Evolutionary conservation across 2,329 filamentous ascomycete genomes (phyloP).

Genomic region (Alternaria conjuncta): DNA sequence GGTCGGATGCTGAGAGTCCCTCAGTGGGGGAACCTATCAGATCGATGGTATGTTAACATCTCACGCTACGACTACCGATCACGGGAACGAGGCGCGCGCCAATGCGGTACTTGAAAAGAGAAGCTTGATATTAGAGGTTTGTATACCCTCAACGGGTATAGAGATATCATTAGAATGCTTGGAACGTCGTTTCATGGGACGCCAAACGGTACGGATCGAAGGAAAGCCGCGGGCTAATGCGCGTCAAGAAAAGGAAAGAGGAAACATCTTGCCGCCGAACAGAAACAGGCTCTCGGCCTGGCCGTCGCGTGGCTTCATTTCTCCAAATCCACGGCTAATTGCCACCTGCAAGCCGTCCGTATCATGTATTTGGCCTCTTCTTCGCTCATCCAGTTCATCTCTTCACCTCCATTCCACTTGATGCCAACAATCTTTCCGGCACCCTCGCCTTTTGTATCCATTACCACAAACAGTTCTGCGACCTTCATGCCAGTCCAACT

Average conservation of each 20-base stretch:
- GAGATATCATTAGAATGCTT: neutral
- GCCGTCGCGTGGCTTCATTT: conserved; percentile 57
- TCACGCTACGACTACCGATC: neutral
- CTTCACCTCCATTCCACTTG: conserved; percentile 41
- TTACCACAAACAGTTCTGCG: conserved; percentile 43
- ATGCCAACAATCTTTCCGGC: conserved; percentile 45
- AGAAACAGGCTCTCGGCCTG: neutral
- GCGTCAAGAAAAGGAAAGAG: neutral
- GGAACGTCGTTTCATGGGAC: neutral
- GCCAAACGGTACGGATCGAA: neutral
- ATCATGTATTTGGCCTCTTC: conserved; percentile 41
- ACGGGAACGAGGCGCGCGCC: neutral
- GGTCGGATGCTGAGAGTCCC: neutral
- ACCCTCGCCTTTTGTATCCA: conserved; percentile 44
- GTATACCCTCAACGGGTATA: neutral
- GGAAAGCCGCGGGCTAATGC: neutral
- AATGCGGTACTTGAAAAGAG: neutral
- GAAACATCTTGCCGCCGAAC: neutral
- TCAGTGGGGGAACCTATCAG: neutral
- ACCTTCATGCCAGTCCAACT: conserved; percentile 44
- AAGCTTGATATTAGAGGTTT: neutral
- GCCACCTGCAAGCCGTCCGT: conserved; percentile 28
- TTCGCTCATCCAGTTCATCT: conserved; percentile 35
- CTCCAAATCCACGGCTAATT: conserved; percentile 46
- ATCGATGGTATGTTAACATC: neutral